Evolutionary conservation across 306 rosid species (phyloP), one percentile per base, ranked within the genome.

Genomic region (Begonia loranthoides): DNA sequence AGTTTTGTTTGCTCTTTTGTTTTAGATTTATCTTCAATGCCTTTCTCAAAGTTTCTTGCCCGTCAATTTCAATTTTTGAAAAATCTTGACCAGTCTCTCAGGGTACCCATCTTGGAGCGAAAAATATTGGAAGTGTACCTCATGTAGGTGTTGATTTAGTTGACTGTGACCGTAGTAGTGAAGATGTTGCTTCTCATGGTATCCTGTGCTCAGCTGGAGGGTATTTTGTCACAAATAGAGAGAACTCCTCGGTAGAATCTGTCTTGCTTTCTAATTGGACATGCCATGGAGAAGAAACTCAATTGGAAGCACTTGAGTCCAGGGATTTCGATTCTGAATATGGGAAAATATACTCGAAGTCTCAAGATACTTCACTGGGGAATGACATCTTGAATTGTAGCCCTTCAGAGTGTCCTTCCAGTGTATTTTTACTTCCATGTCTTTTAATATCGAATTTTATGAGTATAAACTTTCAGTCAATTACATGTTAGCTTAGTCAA

Each of bases 401-500:
- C 55, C 69, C 47, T 57, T 62, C 65, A 21, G 76, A 75, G 58
- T 66, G 79, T 59, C 69, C 75, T 13, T 71, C 75, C 71, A 70
- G 57, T 66, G 88, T 84, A 79, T 55, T 66, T 70, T 28, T 53
- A 47, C 71, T 72, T 22, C 50, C 45, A 4, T 12, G 65, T 41
- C 17, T 44, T 52, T 65, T 16, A 55, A 41, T 24, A 40, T 22
- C 59, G 49, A 21, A 40, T 39, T 55, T 44, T 47, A 60, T 52
- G 17, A 58, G 57, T 52, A 16, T 49, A 14, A 22, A 61, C 45
- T 68, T 48, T 40, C 55, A 38, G 21, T 36, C 33, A 41, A 53
- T 50, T 15, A 59, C 28, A 54, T 48, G 55, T 58, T 45, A 24
- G 19, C 19, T 1, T 38, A 40, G 9, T 48, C 17, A 33, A 43